Conservation (phyloP, 169 alveolate species). For the Plasmodium vinckei region DNA sequence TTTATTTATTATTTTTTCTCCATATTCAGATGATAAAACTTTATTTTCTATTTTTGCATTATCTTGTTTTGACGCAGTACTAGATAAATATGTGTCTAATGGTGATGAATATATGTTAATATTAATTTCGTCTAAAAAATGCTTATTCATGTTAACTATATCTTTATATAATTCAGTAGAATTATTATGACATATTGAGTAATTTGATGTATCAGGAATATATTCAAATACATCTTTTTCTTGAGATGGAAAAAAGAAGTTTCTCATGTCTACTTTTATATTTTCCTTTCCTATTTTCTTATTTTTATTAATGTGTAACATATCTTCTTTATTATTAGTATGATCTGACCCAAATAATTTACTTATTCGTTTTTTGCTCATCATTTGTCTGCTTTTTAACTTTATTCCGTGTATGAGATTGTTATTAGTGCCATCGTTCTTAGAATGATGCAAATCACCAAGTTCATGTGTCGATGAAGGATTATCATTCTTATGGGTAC, state of each 20-base stretch:
- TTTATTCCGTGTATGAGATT: not conserved
- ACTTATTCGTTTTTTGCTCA: slow-evolving; percentile 1
- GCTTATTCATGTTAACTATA: slow-evolving; percentile 55
- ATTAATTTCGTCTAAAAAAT: slow-evolving; percentile 62
- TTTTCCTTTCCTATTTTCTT: slow-evolving; percentile 43
- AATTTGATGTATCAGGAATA: slow-evolving; percentile 62
- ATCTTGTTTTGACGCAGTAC: slow-evolving; percentile 12
- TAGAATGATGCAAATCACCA: not conserved
- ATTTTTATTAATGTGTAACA: slow-evolving; percentile 3
- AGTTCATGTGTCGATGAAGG: no score
- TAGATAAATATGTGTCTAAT: slow-evolving; percentile 60
- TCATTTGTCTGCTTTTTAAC: slow-evolving; percentile 10
- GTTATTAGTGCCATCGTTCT: not conserved
- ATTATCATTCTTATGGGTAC: no score
- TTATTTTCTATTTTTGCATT: slow-evolving; percentile 1
- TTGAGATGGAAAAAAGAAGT: slow-evolving; percentile 48
- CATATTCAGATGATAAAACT: not conserved
- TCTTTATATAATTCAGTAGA: slow-evolving; percentile 72
- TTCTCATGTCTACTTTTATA: slow-evolving; percentile 44
- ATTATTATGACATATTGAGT: slow-evolving; percentile 55
- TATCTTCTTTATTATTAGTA: slow-evolving; percentile 2
- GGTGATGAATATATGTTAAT: slow-evolving; percentile 73
- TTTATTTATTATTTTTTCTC: slow-evolving; percentile 9
- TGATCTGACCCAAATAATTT: slow-evolving; percentile 4
- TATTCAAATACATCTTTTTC: slow-evolving; percentile 74